Evolutionary conservation across 768 basidiomycete genomes (phyloP).

Genomic region (Pholiota microspora): DNA sequence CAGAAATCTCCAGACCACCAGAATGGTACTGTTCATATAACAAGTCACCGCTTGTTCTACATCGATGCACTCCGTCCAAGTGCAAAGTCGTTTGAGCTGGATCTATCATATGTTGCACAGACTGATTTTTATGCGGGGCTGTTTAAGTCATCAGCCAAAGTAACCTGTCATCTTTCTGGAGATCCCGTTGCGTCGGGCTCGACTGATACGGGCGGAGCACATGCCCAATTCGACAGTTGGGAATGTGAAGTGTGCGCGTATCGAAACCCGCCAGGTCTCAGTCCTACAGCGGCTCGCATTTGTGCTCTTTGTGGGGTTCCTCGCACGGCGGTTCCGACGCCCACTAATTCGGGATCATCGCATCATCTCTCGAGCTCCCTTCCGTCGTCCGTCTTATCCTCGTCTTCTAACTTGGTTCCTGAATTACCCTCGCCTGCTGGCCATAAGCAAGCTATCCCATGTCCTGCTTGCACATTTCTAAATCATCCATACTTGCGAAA

Average conservation of each 20-base stretch:
- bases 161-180: constrained; percentile 67
- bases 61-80: constrained; percentile 50
- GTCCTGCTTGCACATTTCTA: constrained; percentile 88
- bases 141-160: constrained; percentile 85
- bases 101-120: constrained; percentile 61
- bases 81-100: constrained; percentile 64
- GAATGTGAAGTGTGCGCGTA: constrained; percentile 88
- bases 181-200: constrained; percentile 21
- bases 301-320: constrained; percentile 86
- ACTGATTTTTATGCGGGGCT: constrained; percentile 91
- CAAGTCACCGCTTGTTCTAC: constrained; percentile 86
- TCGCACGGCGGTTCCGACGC: constrained; percentile 34
- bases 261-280: constrained; percentile 74
- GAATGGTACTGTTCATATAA: constrained; percentile 66
- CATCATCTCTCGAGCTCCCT: constrained; percentile 35
- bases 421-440: constrained; percentile 18
- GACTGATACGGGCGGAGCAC: constrained; percentile 20
- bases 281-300: constrained; percentile 62
- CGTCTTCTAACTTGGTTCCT: constrained; percentile 32
- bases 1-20: constrained; percentile 85
- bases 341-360: constrained; percentile 23
- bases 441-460: constrained; percentile 46
- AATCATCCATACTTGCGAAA: constrained; percentile 71
- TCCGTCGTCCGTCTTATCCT: constrained; percentile 36
- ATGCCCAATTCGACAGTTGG: constrained; percentile 59